These are phyloP conservation scores for Xylaria digitata DNA, from an alignment of 2,329 filamentous ascomycete species.

Conservation along the genomic window DNA sequence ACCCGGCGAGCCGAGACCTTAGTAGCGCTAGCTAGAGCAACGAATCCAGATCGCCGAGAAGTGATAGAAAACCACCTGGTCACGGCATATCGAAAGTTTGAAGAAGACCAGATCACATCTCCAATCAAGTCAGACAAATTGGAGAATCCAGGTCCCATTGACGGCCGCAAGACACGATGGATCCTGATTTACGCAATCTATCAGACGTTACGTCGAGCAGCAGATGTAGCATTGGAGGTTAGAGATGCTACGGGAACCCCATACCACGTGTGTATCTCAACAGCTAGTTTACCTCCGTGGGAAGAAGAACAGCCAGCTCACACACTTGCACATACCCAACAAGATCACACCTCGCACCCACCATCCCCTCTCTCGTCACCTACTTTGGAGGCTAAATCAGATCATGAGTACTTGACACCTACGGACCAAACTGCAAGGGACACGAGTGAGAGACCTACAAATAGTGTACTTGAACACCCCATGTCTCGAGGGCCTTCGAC, in stretches of 20 bases:
- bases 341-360: constrained; percentile 40
- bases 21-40: constrained; percentile 63
- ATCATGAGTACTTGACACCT: constrained; percentile 66
- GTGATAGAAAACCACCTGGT: constrained; percentile 68
- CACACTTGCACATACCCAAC: constrained; percentile 48
- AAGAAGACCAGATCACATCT: constrained; percentile 65
- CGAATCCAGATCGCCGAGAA: constrained; percentile 56
- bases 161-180: constrained; percentile 83
- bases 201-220: constrained; percentile 76
- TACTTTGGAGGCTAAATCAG: constrained; percentile 61
- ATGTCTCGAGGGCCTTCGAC: constrained; percentile 47
- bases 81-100: constrained; percentile 75
- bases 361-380: constrained; percentile 26
- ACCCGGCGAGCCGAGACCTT: constrained; percentile 63
- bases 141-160: constrained; percentile 69
- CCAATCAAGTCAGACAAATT: constrained; percentile 65
- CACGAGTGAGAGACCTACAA: constrained; percentile 25
- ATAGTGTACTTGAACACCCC: constrained; percentile 40
- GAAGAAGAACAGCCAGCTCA: constrained; percentile 48
- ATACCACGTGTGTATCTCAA: constrained; percentile 66
- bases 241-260: constrained; percentile 64
- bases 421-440: constrained; percentile 49
- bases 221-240: constrained; percentile 70
- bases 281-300: constrained; percentile 60
- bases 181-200: constrained; percentile 78